A percentile compares a stretch with the other conserved stretches of the same genome.
These are phyloP conservation scores for Friedmanniomyces simplex DNA, from an alignment of 495 filamentous ascomycete species.

Conservation along the genomic window DNA sequence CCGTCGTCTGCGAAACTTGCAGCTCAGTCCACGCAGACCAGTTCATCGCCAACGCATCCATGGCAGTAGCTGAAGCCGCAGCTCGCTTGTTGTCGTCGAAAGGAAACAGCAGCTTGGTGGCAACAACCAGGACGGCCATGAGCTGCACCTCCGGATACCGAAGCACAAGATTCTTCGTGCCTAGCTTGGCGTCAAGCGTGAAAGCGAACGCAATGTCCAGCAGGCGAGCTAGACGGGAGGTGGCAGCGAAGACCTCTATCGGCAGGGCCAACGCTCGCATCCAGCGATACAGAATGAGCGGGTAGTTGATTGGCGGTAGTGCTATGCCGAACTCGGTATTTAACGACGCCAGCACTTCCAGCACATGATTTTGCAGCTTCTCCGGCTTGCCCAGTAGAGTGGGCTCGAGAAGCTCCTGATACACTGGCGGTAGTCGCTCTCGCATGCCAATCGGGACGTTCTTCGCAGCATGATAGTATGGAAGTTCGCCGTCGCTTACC, in stretches of 20 bases:
- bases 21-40: slow-evolving; percentile 58
- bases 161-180: slow-evolving; percentile 19
- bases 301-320: slow-evolving; percentile 62
- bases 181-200: slow-evolving; percentile 29
- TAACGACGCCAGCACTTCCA: slow-evolving; percentile 52
- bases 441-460: slow-evolving; percentile 25
- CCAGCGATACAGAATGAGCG: slow-evolving; percentile 55
- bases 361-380: slow-evolving; percentile 52
- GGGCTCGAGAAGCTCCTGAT: slow-evolving; percentile 21
- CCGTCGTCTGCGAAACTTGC: not conserved
- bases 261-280: slow-evolving; percentile 69
- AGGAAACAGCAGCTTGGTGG: slow-evolving; percentile 68
- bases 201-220: slow-evolving; percentile 49
- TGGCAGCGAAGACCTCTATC: slow-evolving; percentile 56
- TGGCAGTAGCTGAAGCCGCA: slow-evolving; percentile 47
- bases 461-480: slow-evolving; percentile 25
- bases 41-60: slow-evolving; percentile 50
- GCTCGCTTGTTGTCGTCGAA: slow-evolving; percentile 53
- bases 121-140: slow-evolving; percentile 60
- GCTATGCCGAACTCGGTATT: slow-evolving; percentile 54
- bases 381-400: slow-evolving; percentile 39
- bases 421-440: slow-evolving; percentile 24
- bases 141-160: slow-evolving; percentile 59
- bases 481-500: slow-evolving; percentile 24
- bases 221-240: slow-evolving; percentile 47